Conservation (phyloP, 164 flowering plant genomes). For the Magnolia kwangsiensis region DNA sequence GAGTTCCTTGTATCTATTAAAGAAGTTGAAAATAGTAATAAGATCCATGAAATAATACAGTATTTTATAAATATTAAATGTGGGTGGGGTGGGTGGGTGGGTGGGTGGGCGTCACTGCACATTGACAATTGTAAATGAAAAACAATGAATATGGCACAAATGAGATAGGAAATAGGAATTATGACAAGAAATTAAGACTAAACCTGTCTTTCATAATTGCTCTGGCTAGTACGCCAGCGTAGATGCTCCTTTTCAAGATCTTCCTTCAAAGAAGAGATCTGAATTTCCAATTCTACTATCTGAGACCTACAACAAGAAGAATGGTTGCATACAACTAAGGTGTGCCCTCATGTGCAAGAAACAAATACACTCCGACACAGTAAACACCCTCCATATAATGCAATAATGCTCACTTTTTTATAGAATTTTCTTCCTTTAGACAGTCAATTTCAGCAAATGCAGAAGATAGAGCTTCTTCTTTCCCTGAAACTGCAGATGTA, state of each 20-base stretch:
- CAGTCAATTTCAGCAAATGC: constrained; percentile 49
- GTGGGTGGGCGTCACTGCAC: no score
- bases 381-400: background rate
- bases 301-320: constrained; percentile 42
- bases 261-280: constrained; percentile 57
- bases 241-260: constrained; percentile 74
- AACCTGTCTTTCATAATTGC: constrained; percentile 95
- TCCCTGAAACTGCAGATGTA: constrained; percentile 53
- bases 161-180: no score
- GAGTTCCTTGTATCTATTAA: no score
- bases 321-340: background rate
- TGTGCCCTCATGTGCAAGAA: background rate
- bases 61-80: no score
- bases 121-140: no score
- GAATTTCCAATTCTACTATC: constrained; percentile 49
- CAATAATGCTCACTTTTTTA: constrained; percentile 39
- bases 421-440: constrained; percentile 55
- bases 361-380: background rate
- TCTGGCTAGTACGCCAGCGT: constrained; percentile 74
- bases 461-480: constrained; percentile 65
- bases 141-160: no score
- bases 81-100: no score
- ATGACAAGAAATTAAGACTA: background rate
- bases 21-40: no score
- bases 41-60: no score